Evolutionary conservation across 768 basidiomycete genomes (phyloP).

Genomic region (Trametes gibbosa): DNA sequence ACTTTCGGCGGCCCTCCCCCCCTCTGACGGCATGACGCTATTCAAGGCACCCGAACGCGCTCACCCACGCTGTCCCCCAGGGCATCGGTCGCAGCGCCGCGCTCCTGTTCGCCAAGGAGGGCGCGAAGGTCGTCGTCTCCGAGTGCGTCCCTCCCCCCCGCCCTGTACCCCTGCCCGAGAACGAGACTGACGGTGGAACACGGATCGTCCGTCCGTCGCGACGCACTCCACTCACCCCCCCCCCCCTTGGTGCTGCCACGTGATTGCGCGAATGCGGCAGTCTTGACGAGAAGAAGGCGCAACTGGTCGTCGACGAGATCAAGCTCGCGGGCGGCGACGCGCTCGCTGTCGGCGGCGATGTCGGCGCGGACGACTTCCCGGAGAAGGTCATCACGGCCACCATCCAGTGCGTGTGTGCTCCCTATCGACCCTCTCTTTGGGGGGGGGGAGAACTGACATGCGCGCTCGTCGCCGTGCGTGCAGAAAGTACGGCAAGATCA

Average conservation of each 20-base stretch:
- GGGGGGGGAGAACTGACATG: background rate
- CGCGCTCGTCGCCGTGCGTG: background rate
- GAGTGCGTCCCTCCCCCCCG: slow-evolving; percentile 49
- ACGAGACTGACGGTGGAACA: background rate
- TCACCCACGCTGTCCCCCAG: slow-evolving; percentile 33
- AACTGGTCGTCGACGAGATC: slow-evolving; percentile 69
- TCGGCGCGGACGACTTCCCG: slow-evolving; percentile 80
- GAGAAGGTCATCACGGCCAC: slow-evolving; percentile 75
- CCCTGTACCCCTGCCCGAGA: background rate
- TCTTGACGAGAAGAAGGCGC: slow-evolving; percentile 69
- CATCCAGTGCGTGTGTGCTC: slow-evolving; percentile 62
- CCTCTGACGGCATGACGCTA: slow-evolving; percentile 20
- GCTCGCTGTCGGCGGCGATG: slow-evolving; percentile 74
- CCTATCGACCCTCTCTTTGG: no score
- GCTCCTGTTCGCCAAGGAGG: slow-evolving; percentile 77
- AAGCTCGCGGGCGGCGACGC: slow-evolving; percentile 69
- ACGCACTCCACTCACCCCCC: background rate
- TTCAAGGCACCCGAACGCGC: background rate
- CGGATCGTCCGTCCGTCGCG: no score
- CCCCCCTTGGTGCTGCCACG: background rate
- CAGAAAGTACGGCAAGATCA: slow-evolving; percentile 80
- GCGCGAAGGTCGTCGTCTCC: slow-evolving; percentile 82
- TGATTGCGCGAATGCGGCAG: slow-evolving; percentile 34
- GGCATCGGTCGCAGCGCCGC: slow-evolving; percentile 79
- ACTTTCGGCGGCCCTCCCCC: background rate